Evolutionary conservation across 2,329 filamentous ascomycete genomes (phyloP).

Genomic region (Malbranchea zuffiana): DNA sequence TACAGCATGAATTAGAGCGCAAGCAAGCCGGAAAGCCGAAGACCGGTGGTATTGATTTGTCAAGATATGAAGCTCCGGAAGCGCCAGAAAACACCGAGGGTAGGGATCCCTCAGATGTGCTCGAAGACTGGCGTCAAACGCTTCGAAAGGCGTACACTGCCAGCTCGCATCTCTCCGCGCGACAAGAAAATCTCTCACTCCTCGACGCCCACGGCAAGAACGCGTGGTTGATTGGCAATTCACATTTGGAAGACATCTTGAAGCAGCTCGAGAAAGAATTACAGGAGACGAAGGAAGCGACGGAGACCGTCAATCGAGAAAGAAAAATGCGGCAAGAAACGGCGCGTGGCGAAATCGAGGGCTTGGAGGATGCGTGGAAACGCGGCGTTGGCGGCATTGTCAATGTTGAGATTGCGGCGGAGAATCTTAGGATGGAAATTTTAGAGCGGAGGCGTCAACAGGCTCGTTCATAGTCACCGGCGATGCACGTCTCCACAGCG

Average conservation of each 20-base stretch:
- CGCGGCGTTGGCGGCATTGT: constrained; percentile 65
- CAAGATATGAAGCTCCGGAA: constrained; percentile 72
- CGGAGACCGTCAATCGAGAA: constrained; percentile 62
- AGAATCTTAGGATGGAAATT: constrained; percentile 57
- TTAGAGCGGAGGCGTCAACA: constrained; percentile 46
- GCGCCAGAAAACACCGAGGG: constrained; percentile 36
- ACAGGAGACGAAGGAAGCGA: constrained; percentile 52
- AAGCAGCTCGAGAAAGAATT: constrained; percentile 63
- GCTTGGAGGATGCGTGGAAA: constrained; percentile 69
- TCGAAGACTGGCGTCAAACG: constrained; percentile 40
- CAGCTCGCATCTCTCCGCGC: constrained; percentile 46
- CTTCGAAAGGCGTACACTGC: constrained; percentile 48
- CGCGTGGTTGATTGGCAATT: constrained; percentile 80
- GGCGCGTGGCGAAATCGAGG: constrained; percentile 59
- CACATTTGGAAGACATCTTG: constrained; percentile 63
- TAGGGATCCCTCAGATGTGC: constrained; percentile 22
- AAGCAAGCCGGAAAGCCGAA: constrained; percentile 51
- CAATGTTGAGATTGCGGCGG: constrained; percentile 76
- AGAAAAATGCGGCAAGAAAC: constrained; percentile 60
- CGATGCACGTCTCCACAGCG: too few species aligned
- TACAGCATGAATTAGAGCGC: constrained; percentile 58
- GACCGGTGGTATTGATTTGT: constrained; percentile 56
- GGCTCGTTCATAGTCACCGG: constrained; percentile 19
- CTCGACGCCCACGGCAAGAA: constrained; percentile 77
- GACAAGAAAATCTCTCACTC: constrained; percentile 55